phyloP scores from a whole-genome alignment of 257 asterid species.

The Salvia splendens region DNA sequence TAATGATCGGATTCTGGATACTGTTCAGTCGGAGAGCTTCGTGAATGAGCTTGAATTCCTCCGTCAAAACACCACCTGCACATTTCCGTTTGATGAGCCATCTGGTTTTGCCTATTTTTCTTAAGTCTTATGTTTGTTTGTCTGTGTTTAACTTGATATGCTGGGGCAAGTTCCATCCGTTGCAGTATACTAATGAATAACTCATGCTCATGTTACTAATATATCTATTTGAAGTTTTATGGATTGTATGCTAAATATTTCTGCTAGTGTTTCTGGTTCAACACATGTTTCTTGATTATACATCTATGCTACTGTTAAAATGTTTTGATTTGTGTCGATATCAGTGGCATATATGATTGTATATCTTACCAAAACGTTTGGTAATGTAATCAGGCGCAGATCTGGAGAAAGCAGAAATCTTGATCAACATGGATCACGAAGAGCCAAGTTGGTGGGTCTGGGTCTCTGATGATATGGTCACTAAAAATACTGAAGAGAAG shows the following conservation, averaged over 20 bases:
- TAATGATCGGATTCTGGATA: constrained; percentile 56
- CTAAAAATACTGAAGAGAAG: constrained; percentile 58
- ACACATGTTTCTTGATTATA: constrained; percentile 6
- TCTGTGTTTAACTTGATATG: not conserved
- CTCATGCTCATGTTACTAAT: not conserved
- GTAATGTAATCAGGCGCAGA: constrained; percentile 50
- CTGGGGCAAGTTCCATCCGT: constrained; percentile 20
- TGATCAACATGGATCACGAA: constrained; percentile 63
- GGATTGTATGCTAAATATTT: not conserved
- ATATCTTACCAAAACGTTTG: constrained; percentile 1
- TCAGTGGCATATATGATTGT: too few relatives aligned
- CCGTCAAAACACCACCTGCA: constrained; percentile 40
- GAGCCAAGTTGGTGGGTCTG: constrained; percentile 98
- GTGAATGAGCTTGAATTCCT: constrained; percentile 59
- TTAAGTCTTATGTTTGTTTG: too few relatives aligned
- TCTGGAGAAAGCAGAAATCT: constrained; percentile 59
- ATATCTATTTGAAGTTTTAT: not conserved
- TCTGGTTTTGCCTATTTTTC: constrained; percentile 49
- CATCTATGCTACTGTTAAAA: not conserved
- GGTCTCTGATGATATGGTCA: constrained; percentile 71
- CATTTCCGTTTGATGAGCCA: constrained; percentile 68
- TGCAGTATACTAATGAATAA: not conserved
- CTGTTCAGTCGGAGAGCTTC: constrained; percentile 62
- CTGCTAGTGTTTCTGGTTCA: constrained; percentile 12
- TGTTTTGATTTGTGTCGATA: not conserved